phyloP scores from a whole-genome alignment of 768 basidiomycete genomes.

The Agrocybe praecox region DNA sequence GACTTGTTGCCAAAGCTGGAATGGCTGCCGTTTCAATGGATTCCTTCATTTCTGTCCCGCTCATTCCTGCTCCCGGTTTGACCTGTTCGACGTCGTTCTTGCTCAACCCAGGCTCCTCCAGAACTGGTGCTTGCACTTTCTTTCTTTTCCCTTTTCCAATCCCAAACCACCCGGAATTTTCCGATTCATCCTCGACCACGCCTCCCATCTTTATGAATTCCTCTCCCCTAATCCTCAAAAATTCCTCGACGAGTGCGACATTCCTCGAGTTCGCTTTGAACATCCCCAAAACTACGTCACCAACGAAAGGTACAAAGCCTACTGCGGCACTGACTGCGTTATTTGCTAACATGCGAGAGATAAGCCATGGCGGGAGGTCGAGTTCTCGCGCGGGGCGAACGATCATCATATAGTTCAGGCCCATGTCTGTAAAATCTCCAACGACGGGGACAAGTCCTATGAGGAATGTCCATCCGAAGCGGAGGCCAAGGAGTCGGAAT shows the following conservation, averaged over 20 bases:
- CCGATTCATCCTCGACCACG: slow-evolving; percentile 18
- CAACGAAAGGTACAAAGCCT: slow-evolving; percentile 70
- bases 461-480: slow-evolving; percentile 87
- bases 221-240: slow-evolving; percentile 74
- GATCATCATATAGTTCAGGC: slow-evolving; percentile 76
- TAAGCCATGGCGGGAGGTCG: slow-evolving; percentile 68
- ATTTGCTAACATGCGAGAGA: slow-evolving; percentile 75
- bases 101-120: slow-evolving; percentile 10
- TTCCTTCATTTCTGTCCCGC: slow-evolving; percentile 29
- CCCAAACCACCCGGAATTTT: slow-evolving; percentile 17
- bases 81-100: slow-evolving; percentile 43
- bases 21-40: not conserved
- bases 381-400: slow-evolving; percentile 75
- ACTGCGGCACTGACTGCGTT: slow-evolving; percentile 67
- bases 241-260: slow-evolving; percentile 85
- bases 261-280: slow-evolving; percentile 93
- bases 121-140: slow-evolving; percentile 15
- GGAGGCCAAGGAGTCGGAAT: slow-evolving; percentile 76
- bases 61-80: slow-evolving; percentile 57
- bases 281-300: slow-evolving; percentile 74
- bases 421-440: slow-evolving; percentile 65
- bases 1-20: not conserved
- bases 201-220: slow-evolving; percentile 61
- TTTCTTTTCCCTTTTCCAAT: slow-evolving; percentile 23
- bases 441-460: slow-evolving; percentile 74